phyloP scores from a whole-genome alignment of 2,329 filamentous ascomycete genomes.

The Penicillium frequentans region DNA sequence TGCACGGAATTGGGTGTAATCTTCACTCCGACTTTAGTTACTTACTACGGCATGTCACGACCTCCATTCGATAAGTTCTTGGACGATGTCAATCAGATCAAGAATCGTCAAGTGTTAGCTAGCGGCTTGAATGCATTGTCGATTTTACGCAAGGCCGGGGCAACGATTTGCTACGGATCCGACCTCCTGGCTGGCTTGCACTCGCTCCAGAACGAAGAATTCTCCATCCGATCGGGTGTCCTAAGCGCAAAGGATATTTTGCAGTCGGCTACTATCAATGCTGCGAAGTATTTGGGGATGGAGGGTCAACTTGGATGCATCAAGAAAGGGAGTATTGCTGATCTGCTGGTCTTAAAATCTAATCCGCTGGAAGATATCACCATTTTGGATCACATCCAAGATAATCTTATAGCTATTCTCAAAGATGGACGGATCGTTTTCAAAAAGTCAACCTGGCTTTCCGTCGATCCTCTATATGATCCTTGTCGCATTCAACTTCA shows the following conservation, averaged over 20 bases:
- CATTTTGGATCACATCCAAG: constrained; percentile 49
- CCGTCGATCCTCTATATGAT: constrained; percentile 9
- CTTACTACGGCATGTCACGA: constrained; percentile 45
- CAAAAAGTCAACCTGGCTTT: constrained; percentile 26
- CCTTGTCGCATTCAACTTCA: neutral
- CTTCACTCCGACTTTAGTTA: constrained; percentile 47
- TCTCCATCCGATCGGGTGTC: constrained; percentile 44
- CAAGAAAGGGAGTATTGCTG: constrained; percentile 50
- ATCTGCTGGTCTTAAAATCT: constrained; percentile 51
- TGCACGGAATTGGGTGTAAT: constrained; percentile 49
- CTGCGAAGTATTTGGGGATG: constrained; percentile 49
- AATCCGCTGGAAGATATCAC: constrained; percentile 57
- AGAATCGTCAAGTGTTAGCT: constrained; percentile 51
- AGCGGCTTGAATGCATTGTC: constrained; percentile 47
- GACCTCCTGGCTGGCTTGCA: constrained; percentile 46
- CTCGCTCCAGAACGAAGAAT: constrained; percentile 46
- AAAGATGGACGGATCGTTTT: constrained; percentile 53
- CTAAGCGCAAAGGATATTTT: constrained; percentile 45
- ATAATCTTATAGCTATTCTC: constrained; percentile 50
- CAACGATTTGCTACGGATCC: constrained; percentile 56
- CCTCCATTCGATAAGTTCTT: constrained; percentile 7
- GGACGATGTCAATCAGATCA: constrained; percentile 28
- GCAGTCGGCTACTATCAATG: constrained; percentile 52
- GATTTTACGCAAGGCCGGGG: constrained; percentile 51
- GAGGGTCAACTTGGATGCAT: constrained; percentile 51